Percentiles rank a stretch among this genome's conserved stretches.
Conservation (phyloP, 306 rosid genomes). For the Abrus pulchellus region DNA sequence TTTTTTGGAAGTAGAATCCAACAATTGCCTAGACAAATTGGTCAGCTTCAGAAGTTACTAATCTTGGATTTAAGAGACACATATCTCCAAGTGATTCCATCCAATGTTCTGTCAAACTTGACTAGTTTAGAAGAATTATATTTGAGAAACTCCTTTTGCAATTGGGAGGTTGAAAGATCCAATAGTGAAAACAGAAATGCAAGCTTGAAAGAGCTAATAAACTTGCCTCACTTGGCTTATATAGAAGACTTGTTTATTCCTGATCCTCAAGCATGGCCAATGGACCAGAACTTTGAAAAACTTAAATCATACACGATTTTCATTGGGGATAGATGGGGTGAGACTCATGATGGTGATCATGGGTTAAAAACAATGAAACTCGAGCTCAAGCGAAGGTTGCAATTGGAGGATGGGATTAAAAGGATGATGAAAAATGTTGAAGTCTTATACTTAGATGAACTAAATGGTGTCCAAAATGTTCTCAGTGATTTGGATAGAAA, state of each 20-base stretch:
- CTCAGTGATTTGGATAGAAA: not conserved
- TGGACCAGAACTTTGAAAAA: not conserved
- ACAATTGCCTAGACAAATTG: not conserved
- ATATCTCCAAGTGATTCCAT: not conserved
- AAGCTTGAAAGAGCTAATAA: constrained; percentile 8
- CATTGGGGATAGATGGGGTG: not conserved
- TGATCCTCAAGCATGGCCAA: not conserved
- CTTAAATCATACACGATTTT: constrained; percentile 6
- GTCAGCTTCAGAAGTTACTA: not conserved
- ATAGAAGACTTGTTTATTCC: constrained; percentile 17
- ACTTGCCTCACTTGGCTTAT: not conserved
- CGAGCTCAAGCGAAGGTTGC: not conserved
- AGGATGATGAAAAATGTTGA: constrained; percentile 8
- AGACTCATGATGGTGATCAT: not conserved
- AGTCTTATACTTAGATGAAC: not conserved
- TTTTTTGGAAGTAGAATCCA: not conserved
- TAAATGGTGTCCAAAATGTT: constrained; percentile 14
- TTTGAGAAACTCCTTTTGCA: constrained; percentile 8
- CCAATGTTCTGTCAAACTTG: not conserved
- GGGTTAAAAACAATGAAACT: not conserved
- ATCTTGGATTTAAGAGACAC: constrained; percentile 12
- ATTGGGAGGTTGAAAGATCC: not conserved
- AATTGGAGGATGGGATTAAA: not conserved
- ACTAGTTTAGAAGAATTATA: constrained; percentile 15
- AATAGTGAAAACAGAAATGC: not conserved